Base-by-base conservation (phyloP, 352 stramenopile genomes). In the Pythium volutum region DNA sequence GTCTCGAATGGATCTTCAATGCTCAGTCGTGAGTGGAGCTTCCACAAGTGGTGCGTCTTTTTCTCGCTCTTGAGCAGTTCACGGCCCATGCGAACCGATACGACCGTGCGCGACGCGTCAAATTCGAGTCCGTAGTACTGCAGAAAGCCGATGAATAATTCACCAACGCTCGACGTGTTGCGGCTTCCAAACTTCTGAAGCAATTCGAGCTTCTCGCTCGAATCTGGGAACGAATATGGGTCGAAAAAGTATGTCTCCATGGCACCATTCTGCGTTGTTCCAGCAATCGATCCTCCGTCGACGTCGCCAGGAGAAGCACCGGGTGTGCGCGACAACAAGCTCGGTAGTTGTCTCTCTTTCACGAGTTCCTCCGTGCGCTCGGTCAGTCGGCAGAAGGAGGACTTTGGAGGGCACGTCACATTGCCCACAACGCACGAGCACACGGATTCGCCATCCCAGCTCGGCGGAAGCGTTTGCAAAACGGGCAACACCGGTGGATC, bases 1-100 rank as follows among this genome's bases (percentile, higher is more conserved):
- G 86, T 96, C 69, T 99, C 97, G 75, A 99, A 99, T 3, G 97
- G 97, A 75, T 99, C 97, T 84, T 99, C 97, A 56, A 99, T 98
- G 48, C 80, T 90, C 59, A 94, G 48, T 0, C 85, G 79, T 50
- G 79, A 87, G 58, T 89, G 86, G 43, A 89, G 76, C 36, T 83
- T 84, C 85, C 85, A 94, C 49, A 91, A 70, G 48, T 67, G 68
- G 22, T 73, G 70, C 31, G 70, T 68, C 25, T 81, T 81, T 55
- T 94, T 94, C 60, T 92, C 85, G 20, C 83, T 82, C 55, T 94
- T 94, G 25, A 70, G 77, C 60, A 94, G 62, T 23, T 68, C 76
- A 6, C 79, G 75, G 22, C 75, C 82, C 73, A 85, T 83, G 38
- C 84, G 80, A 23, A 91, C 57, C 48, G 76, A 86, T 36, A 94